These are phyloP conservation scores for Hymenoscyphus infarciens DNA, from an alignment of 2,329 filamentous ascomycete species.

Conservation along the genomic window DNA sequence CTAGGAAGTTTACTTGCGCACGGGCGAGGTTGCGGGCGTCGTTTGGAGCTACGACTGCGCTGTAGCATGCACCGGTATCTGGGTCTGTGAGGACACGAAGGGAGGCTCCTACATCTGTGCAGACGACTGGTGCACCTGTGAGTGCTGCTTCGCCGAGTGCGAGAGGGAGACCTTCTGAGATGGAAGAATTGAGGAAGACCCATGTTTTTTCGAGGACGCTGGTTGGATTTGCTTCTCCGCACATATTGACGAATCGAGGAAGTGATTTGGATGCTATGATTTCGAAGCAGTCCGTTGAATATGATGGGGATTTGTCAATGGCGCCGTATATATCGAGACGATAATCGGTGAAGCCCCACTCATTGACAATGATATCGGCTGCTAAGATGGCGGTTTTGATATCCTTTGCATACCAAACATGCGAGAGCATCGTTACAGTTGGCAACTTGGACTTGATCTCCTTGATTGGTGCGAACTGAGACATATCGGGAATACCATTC, in stretches of 20 bases:
- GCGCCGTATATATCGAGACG: slow-evolving; percentile 60
- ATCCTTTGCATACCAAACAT: slow-evolving; percentile 54
- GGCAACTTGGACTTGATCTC: slow-evolving; percentile 54
- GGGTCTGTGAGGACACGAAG: slow-evolving; percentile 54
- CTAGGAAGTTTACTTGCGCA: slow-evolving; percentile 60
- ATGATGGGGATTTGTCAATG: slow-evolving; percentile 59
- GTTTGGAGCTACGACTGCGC: slow-evolving; percentile 61
- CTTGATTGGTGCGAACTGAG: slow-evolving; percentile 52
- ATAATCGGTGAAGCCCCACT: slow-evolving; percentile 64
- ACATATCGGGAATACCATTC: slow-evolving; percentile 60
- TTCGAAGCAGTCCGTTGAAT: slow-evolving; percentile 55
- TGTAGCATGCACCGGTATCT: slow-evolving; percentile 48
- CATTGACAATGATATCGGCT: slow-evolving; percentile 62
- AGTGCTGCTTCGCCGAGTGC: slow-evolving; percentile 56
- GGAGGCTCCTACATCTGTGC: slow-evolving; percentile 54
- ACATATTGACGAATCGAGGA: slow-evolving; percentile 29
- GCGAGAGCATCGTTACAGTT: slow-evolving; percentile 63
- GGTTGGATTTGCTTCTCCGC: slow-evolving; percentile 30
- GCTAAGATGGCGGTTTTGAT: slow-evolving; percentile 62
- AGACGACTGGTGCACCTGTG: slow-evolving; percentile 53
- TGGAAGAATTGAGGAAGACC: slow-evolving; percentile 54
- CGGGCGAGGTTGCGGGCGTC: slow-evolving; percentile 57
- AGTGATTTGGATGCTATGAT: slow-evolving; percentile 34
- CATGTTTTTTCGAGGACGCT: slow-evolving; percentile 40
- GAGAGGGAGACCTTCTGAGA: slow-evolving; percentile 53